Evolutionary conservation across 495 filamentous ascomycete species (phyloP).

Genomic region (Neohortaea acidophila): DNA sequence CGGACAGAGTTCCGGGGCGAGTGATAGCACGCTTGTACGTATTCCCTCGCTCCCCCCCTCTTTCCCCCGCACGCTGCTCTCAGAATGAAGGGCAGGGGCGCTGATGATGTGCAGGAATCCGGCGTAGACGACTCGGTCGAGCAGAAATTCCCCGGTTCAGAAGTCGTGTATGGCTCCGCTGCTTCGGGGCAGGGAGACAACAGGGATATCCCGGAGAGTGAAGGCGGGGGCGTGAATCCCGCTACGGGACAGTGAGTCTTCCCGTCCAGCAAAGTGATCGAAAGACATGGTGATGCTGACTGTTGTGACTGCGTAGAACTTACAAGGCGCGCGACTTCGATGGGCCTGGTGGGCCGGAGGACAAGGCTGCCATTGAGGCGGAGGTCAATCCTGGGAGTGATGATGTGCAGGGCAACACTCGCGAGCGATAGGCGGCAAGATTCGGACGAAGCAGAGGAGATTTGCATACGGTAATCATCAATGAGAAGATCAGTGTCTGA

Average conservation of each 20-base stretch:
- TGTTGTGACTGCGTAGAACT: too few relatives aligned
- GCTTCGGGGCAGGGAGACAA: constrained; percentile 37
- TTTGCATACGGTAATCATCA: too few relatives aligned
- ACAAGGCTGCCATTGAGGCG: constrained; percentile 28
- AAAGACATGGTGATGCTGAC: constrained; percentile 3
- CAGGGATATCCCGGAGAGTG: constrained; percentile 36
- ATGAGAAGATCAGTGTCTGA: too few relatives aligned
- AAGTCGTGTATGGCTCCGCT: constrained; percentile 33
- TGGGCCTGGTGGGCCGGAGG: constrained; percentile 37
- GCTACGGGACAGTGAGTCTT: constrained; percentile 31
- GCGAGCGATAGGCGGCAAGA: too few relatives aligned
- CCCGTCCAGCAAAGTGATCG: background rate
- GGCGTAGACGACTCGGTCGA: constrained; percentile 36
- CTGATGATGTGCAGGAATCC: constrained; percentile 29
- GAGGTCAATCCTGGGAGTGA: constrained; percentile 32
- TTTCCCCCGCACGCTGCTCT: constrained; percentile 22
- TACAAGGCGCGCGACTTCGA: constrained; percentile 36
- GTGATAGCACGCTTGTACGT: background rate
- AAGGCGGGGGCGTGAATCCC: constrained; percentile 36
- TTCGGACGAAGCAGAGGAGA: too few relatives aligned
- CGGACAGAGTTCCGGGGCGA: background rate
- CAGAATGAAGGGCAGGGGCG: background rate
- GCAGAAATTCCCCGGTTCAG: constrained; percentile 31
- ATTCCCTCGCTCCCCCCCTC: background rate
- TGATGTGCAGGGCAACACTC: constrained; percentile 29